Percentiles rank a stretch among this genome's conserved stretches.
phyloP scores from a whole-genome alignment of 1,139 yeast genomes.

The Zygosaccharomyces sapae region DNA sequence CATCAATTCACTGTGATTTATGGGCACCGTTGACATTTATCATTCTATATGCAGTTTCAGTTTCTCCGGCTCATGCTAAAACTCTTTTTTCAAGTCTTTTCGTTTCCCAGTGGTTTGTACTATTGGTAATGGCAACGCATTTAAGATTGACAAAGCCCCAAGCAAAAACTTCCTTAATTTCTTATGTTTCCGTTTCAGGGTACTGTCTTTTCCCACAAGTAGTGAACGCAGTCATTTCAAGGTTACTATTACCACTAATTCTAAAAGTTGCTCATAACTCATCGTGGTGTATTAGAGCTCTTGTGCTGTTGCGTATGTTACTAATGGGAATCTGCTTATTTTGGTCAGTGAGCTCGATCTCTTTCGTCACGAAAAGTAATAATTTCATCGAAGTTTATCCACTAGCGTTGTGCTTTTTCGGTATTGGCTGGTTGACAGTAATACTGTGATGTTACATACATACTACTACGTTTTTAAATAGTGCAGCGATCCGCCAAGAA shows the following conservation, averaged over 20 bases:
- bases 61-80: constrained; percentile 27
- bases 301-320: constrained; percentile 19
- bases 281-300: constrained; percentile 23
- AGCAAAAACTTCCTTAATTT: constrained; percentile 26
- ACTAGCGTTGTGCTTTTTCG: constrained; percentile 27
- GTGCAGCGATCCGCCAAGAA: too few species aligned
- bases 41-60: constrained; percentile 29
- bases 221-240: constrained; percentile 26
- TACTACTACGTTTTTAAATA: not conserved
- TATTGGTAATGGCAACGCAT: constrained; percentile 32
- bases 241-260: constrained; percentile 26
- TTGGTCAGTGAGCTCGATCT: constrained; percentile 30
- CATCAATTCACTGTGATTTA: constrained; percentile 28
- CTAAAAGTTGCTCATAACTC: constrained; percentile 14
- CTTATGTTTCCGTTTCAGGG: constrained; percentile 33
- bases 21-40: constrained; percentile 36
- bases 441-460: constrained; percentile 3
- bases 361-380: constrained; percentile 27
- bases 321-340: constrained; percentile 21
- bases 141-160: constrained; percentile 27
- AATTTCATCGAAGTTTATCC: constrained; percentile 30
- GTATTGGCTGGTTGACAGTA: constrained; percentile 30
- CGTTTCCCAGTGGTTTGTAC: constrained; percentile 31
- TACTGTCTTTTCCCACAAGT: constrained; percentile 35
- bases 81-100: constrained; percentile 31